Percentiles rank a stretch among this genome's conserved stretches.
Conservation (phyloP, 2,329 filamentous ascomycete species). For the Trichoderma endophyticum region DNA sequence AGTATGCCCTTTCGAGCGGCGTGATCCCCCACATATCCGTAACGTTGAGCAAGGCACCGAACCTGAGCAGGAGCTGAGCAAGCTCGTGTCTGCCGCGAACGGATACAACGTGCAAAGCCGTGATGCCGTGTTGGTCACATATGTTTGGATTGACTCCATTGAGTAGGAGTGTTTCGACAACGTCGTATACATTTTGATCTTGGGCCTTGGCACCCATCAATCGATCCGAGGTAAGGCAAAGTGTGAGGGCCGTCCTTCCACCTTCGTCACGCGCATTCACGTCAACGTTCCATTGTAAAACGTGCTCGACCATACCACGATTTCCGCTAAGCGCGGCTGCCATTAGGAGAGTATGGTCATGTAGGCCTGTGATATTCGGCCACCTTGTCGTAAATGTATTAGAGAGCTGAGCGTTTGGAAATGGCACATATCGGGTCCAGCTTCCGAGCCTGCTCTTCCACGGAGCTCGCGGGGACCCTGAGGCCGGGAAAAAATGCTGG, state of each 20-base stretch:
- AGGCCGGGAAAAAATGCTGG: slow-evolving; percentile 5
- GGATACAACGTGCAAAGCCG: slow-evolving; percentile 12
- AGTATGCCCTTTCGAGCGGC: slow-evolving; percentile 19
- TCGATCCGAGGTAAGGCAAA: slow-evolving; percentile 13
- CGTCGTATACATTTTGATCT: background rate
- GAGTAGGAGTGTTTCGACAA: slow-evolving; percentile 2
- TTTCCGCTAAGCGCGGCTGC: slow-evolving; percentile 20
- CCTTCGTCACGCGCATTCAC: slow-evolving; percentile 22
- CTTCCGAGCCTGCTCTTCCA: background rate
- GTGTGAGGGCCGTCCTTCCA: slow-evolving; percentile 8
- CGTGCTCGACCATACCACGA: slow-evolving; percentile 18
- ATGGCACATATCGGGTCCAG: background rate
- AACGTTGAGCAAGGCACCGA: slow-evolving; percentile 20
- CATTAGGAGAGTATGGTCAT: slow-evolving; percentile 20
- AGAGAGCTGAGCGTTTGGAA: background rate
- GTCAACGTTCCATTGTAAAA: slow-evolving; percentile 19
- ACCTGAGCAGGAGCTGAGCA: slow-evolving; percentile 17
- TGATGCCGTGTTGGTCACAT: slow-evolving; percentile 9
- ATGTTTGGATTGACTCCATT: slow-evolving; percentile 11
- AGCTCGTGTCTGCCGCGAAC: slow-evolving; percentile 12
- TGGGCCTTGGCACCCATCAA: background rate
- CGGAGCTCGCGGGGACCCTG: background rate
- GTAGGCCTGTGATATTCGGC: background rate
- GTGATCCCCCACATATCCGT: slow-evolving; percentile 17
- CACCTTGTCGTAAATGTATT: background rate